Evolutionary conservation across 371 early-diverging fungal species (phyloP).

Genomic region (Chytridium lagenaria): DNA sequence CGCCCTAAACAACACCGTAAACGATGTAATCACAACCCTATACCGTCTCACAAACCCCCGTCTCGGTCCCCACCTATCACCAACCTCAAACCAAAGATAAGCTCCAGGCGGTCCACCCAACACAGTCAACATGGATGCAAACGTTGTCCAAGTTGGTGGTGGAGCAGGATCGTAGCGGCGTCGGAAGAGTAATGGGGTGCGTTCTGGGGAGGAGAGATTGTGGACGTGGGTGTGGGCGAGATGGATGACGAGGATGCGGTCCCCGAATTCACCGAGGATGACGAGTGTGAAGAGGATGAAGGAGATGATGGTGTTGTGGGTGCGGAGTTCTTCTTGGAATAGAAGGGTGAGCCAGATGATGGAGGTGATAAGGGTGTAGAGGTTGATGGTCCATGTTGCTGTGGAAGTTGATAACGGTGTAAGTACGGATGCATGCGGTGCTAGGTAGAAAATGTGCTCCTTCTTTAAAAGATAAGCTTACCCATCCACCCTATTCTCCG

Average conservation of each 20-base stretch:
- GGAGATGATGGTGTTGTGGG: not conserved
- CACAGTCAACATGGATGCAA: not conserved
- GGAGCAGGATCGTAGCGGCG: not conserved
- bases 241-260: not conserved
- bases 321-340: not conserved
- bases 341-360: not conserved
- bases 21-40: not conserved
- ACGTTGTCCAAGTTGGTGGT: not conserved
- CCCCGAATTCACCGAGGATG: conserved; percentile 1
- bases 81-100: conserved; percentile 2
- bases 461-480: not conserved
- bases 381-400: not conserved
- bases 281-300: not conserved
- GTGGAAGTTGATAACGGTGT: not conserved
- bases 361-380: not conserved
- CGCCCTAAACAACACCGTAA: not conserved
- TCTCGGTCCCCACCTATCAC: not conserved
- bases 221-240: conserved; percentile 1
- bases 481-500: not conserved
- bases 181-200: not conserved
- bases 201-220: not conserved
- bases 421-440: not conserved
- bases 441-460: not conserved
- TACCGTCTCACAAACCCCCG: not conserved
- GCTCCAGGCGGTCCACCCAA: conserved; percentile 6